Evolutionary conservation across 495 filamentous ascomycete species (phyloP), one percentile per base, ranked within the genome.

Genomic region (Diplogelasinospora grovesii): DNA sequence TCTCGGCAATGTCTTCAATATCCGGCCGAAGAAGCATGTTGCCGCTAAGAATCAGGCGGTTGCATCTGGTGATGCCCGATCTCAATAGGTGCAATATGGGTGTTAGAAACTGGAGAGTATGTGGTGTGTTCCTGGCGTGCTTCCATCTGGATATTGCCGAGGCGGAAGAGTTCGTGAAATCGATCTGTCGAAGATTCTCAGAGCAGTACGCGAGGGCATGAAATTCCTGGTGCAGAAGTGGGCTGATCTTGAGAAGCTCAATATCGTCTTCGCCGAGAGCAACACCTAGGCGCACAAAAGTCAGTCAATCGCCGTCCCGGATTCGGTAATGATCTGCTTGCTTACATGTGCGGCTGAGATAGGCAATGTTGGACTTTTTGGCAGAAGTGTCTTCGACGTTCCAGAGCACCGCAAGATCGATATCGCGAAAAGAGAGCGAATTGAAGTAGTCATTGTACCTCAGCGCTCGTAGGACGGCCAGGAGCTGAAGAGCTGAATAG

Each of bases 371-470:
- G 8, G 36, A 24, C 27, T 33, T 52, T 20, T 55, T 50, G 19
- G 46, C 24, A 1, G 48, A 24, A 23, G 57, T 60, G 40, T 71
- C 63, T 21, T 56, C 45, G 2, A 45, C 39, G 9, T 54, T 54
- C 26, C 55, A 55, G 11, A 70, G 54, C 11, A 46, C 50, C 1
- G 55, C 49, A 8, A 98, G 70, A 44, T 73, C 78, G 33, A 94
- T 75, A 20, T 82, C 78, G 10, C 71, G 65, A 58, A 96, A 95
- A 1, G 88, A 95, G 25, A 98, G 75, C 1, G 86, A 83, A 36
- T 72, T 73, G 59, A 96, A 96, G 10, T 78, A 84, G 56, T 95
- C 87, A 52, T 96, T 96, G 64, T 94, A 98, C 24, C 92, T 77
- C 34, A 98, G 64, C 5, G 92, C 77, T 14, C 90, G 77, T 70